Percentiles rank a stretch among this genome's conserved stretches.
Evolutionary conservation across 2,329 filamentous ascomycete species (phyloP).

Genomic region (Pseudogymnoascus sp.): DNA sequence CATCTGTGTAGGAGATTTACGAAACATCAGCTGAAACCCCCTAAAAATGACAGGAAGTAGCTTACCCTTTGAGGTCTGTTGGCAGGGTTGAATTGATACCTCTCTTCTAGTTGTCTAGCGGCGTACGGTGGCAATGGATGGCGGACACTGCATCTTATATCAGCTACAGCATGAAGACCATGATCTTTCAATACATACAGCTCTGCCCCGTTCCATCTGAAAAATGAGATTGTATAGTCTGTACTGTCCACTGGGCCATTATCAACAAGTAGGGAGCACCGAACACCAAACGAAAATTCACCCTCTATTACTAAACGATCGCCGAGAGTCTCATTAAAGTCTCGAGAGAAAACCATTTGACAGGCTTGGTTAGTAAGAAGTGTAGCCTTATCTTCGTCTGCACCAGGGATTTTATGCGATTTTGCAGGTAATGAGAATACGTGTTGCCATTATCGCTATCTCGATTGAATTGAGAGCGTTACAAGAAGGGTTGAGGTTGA

Average conservation of each 20-base stretch:
- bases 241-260: conserved; percentile 13
- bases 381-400: conserved; percentile 11
- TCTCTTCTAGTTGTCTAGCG: conserved; percentile 11
- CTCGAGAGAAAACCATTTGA: conserved; percentile 14
- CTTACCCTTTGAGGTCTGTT: conserved; percentile 13
- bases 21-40: conserved; percentile 5
- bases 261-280: conserved; percentile 14
- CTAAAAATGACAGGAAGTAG: background rate
- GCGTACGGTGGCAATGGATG: conserved; percentile 9
- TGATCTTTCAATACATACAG: conserved; percentile 11
- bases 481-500: background rate
- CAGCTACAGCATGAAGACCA: background rate
- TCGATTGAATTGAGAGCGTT: background rate
- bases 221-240: conserved; percentile 10
- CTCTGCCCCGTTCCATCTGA: conserved; percentile 14
- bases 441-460: conserved; percentile 8
- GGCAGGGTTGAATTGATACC: conserved; percentile 16
- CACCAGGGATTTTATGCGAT: conserved; percentile 16
- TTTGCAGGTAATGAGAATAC: conserved; percentile 15
- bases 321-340: conserved; percentile 13
- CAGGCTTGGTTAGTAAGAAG: conserved; percentile 15
- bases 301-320: conserved; percentile 14
- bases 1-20: conserved; percentile 14
- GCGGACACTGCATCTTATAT: conserved; percentile 2
- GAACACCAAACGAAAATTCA: conserved; percentile 11